Evolutionary conservation across 2,329 filamentous ascomycete genomes (phyloP), one percentile per base, ranked within the genome.

Genomic region (Colletotrichum tofieldiae): DNA sequence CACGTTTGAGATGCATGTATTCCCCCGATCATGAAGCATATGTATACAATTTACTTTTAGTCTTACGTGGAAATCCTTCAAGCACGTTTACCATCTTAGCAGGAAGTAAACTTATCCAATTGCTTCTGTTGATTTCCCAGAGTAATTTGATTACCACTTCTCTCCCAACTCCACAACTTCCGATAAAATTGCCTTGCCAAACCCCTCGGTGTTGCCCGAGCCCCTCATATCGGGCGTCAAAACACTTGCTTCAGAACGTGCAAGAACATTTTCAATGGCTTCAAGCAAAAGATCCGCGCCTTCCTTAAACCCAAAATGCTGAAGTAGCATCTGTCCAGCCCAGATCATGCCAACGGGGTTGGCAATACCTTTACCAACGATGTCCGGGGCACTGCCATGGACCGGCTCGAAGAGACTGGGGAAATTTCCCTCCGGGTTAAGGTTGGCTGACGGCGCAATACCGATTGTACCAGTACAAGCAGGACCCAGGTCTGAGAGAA

Each of bases 341-440:
- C 94, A 86, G 41, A 94, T 90, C 75, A 91, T 90, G 1, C 92
- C 93, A 43, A 94, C 87, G 0, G 93, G 93, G 82, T 94, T 94
- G 65, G 93, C 92, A 52, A 93, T 86, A 49, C 91, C 91, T 79
- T 93, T 88, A 68, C 93, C 93, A 9, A 91, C 89, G 75, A 94
- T 94, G 76, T 94, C 93, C 14, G 93, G 93, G 2, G 93, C 93
- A 64, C 78, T 89, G 84, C 92, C 93, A 79, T 94, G 93, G 66
- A 94, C 93, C 5, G 93, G 93, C 81, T 91, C 89, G 73, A 91
- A 91, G 87, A 91, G 90, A 65, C 84, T 87, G 75, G 89, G 75
- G 80, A 89, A 78, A 79, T 87, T 37, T 78, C 88, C 78, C 0
- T 81, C 83, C 1, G 92, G 91, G 75, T 93, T 91, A 1, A 93